These are phyloP conservation scores for Starmerella roubikii DNA, from an alignment of 805 yeast species.

Conservation along the genomic window DNA sequence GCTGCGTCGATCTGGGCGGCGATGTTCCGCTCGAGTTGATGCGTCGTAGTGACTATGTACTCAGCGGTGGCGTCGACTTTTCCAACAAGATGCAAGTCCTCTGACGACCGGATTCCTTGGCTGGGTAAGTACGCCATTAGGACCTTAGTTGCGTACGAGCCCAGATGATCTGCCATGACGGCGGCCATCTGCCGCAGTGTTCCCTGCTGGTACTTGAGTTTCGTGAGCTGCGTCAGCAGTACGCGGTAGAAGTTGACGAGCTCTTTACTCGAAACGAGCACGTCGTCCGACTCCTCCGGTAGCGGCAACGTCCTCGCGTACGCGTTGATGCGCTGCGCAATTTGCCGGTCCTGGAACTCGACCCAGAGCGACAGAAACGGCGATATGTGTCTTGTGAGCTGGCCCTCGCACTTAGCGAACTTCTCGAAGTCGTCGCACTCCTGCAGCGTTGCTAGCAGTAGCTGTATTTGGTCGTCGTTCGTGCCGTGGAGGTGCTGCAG, in stretches of 20 bases:
- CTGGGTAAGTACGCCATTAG: conserved; percentile 39
- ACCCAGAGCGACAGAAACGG: conserved; percentile 82
- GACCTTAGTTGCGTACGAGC: conserved; percentile 41
- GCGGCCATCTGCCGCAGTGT: conserved; percentile 34
- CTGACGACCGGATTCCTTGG: conserved; percentile 31
- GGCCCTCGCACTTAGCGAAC: conserved; percentile 32
- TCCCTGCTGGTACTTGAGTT: conserved; percentile 35
- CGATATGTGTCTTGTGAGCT: conserved; percentile 58
- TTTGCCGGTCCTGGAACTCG: conserved; percentile 56
- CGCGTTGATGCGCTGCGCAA: conserved; percentile 39
- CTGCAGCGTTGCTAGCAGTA: conserved; percentile 54
- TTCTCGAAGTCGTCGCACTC: conserved; percentile 76
- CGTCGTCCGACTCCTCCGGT: conserved; percentile 34
- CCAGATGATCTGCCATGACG: conserved; percentile 53
- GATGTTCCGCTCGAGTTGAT: conserved; percentile 52
- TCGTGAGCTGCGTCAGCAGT: conserved; percentile 53
- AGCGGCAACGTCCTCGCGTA: conserved; percentile 33
- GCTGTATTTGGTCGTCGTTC: conserved; percentile 36
- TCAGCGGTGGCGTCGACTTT: conserved; percentile 78
- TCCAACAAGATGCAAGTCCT: conserved; percentile 53
- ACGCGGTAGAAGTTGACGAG: conserved; percentile 67
- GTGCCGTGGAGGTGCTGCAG: conserved; percentile 28
- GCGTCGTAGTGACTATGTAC: conserved; percentile 65
- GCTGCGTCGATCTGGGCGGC: neutral
- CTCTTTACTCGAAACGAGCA: conserved; percentile 78